Evolutionary conservation across 257 asterid genomes (phyloP).

Genomic region (Solanum bukasovii): DNA sequence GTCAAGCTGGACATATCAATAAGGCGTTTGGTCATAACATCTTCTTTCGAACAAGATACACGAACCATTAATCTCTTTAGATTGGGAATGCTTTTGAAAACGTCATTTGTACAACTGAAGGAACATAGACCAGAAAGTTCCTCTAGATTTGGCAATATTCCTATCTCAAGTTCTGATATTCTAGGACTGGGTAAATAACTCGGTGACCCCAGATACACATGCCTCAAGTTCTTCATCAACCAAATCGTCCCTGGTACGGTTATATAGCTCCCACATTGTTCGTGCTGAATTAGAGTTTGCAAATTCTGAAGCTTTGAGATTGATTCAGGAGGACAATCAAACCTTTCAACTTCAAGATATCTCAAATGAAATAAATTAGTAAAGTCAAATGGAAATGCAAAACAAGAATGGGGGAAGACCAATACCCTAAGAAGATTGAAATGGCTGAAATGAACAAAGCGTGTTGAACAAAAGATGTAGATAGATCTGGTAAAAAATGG

Average conservation of each 20-base stretch:
- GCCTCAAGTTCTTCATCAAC: not conserved
- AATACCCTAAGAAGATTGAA: not conserved
- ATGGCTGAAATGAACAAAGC: not conserved
- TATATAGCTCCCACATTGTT: not conserved
- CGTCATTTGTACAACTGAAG: not conserved
- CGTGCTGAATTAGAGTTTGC: not conserved
- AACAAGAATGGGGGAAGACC: not conserved
- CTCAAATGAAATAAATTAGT: not conserved
- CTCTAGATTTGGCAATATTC: not conserved
- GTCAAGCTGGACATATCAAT: not conserved
- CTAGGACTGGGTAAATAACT: not conserved
- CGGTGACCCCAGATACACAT: not conserved
- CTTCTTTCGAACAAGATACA: not conserved
- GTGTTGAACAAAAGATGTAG: not conserved
- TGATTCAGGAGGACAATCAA: not conserved
- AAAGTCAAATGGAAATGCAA: not conserved
- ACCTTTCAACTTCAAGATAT: not conserved
- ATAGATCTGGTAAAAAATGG: not conserved
- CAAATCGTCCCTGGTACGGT: not conserved
- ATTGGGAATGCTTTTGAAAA: not conserved
- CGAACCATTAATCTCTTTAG: not conserved
- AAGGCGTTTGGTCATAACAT: not conserved
- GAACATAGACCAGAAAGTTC: not conserved
- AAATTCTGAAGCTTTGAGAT: not conserved
- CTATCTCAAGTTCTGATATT: not conserved